These are phyloP conservation scores for Ormosia semicastrata DNA, from an alignment of 306 rosid genomes.

Conservation along the genomic window DNA sequence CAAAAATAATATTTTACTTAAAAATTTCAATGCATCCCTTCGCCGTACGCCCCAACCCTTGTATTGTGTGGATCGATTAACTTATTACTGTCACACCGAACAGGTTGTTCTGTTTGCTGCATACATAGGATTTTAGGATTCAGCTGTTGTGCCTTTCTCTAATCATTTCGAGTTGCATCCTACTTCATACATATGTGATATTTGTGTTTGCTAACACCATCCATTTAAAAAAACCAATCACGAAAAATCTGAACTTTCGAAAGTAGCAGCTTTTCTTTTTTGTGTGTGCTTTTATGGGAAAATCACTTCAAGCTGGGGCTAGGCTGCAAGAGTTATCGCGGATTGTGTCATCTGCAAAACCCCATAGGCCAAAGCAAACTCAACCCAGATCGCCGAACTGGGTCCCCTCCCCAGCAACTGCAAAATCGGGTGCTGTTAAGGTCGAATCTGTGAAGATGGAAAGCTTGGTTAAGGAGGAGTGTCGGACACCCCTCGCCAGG, in stretches of 20 bases:
- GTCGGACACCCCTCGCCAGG: conserved; percentile 54
- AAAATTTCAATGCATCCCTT: no score
- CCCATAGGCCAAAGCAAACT: conserved; percentile 29
- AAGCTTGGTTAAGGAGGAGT: conserved; percentile 30
- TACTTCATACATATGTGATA: background rate
- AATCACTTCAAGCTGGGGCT: conserved; percentile 54
- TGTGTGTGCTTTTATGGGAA: conserved; percentile 49
- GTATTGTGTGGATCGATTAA: no score
- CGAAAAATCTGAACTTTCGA: background rate
- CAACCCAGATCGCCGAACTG: conserved; percentile 37
- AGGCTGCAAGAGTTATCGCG: conserved; percentile 52
- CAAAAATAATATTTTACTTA: no score
- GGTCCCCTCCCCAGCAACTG: conserved; percentile 31
- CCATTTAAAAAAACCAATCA: background rate
- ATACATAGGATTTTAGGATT: background rate
- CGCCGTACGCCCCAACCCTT: no score
- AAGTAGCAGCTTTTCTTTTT: background rate
- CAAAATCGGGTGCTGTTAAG: conserved; percentile 31
- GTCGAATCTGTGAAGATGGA: conserved; percentile 41
- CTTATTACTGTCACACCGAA: no score
- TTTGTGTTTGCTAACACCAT: background rate
- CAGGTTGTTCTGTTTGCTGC: no score
- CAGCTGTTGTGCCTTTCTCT: background rate
- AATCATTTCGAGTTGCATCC: background rate
- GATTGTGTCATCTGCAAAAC: conserved; percentile 45